Evolutionary conservation across 73 alveolate genomes (phyloP).

Genomic region (Paramecium caudatum): DNA sequence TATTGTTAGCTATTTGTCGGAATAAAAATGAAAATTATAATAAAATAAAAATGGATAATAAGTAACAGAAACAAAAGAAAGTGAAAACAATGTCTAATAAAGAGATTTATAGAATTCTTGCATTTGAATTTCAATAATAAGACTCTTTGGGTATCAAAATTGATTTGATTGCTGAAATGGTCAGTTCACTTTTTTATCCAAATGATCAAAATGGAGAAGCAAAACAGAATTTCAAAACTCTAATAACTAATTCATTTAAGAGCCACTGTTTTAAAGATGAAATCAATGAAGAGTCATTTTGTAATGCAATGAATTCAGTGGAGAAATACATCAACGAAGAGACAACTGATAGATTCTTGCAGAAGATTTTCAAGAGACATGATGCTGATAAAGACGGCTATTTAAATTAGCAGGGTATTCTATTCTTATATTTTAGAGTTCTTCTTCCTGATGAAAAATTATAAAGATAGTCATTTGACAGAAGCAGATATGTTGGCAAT

Average conservation of each 20-base stretch:
- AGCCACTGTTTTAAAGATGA: conserved; percentile 72
- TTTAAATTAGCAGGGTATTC: conserved; percentile 62
- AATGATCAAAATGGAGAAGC: conserved; percentile 76
- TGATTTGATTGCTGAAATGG: conserved; percentile 74
- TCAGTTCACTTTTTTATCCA: conserved; percentile 73
- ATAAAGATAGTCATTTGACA: conserved; percentile 66
- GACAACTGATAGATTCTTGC: conserved; percentile 70
- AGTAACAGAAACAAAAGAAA: conserved; percentile 31
- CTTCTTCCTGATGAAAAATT: conserved; percentile 70
- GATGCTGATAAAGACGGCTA: conserved; percentile 63
- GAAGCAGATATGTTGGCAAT: conserved; percentile 70
- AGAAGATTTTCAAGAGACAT: conserved; percentile 75
- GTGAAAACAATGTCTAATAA: conserved; percentile 59
- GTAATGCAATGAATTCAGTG: conserved; percentile 76
- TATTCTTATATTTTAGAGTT: conserved; percentile 12
- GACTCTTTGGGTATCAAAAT: conserved; percentile 76
- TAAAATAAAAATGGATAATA: conserved; percentile 34
- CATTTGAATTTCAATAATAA: conserved; percentile 71
- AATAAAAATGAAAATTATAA: not conserved
- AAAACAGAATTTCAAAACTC: conserved; percentile 64
- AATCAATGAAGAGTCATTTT: conserved; percentile 69
- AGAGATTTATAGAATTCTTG: conserved; percentile 72
- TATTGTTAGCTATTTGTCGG: conserved; percentile 14
- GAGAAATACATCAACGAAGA: conserved; percentile 77
- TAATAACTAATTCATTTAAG: conserved; percentile 66